Conservation (phyloP, 805 yeast genomes). For the Debaryomyces castellii region DNA sequence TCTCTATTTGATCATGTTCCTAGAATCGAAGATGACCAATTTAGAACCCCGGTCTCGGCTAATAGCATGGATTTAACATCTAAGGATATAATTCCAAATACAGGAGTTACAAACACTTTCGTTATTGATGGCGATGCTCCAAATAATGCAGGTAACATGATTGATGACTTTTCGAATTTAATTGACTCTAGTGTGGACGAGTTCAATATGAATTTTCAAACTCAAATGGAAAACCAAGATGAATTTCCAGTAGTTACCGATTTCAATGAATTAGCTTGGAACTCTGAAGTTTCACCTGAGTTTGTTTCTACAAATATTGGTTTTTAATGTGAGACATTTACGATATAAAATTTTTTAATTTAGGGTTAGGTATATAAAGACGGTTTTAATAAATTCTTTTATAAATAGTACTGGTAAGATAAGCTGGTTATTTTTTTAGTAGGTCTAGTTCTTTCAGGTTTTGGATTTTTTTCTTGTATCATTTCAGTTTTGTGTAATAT, state of each 20-base stretch:
- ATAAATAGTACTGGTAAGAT: not conserved
- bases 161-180: conserved; percentile 4
- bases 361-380: not conserved
- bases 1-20: conserved; percentile 10
- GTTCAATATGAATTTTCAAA: not conserved
- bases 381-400: not conserved
- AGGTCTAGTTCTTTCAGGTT: not conserved
- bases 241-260: not conserved
- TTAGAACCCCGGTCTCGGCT: not conserved
- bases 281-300: conserved; percentile 3
- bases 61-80: not conserved
- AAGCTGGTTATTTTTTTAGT: not conserved
- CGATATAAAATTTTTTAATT: not conserved
- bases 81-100: not conserved
- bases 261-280: conserved; percentile 1
- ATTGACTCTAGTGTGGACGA: conserved; percentile 2
- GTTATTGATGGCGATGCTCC: not conserved
- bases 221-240: conserved; percentile 2
- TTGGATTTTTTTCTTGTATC: not conserved
- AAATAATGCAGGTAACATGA: not conserved
- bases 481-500: not conserved
- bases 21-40: not conserved
- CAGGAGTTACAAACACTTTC: not conserved
- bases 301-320: conserved; percentile 4
- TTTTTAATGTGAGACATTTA: not conserved